Conservation (phyloP, 768 basidiomycete genomes). For the Suillus fuscotomentosus region DNA sequence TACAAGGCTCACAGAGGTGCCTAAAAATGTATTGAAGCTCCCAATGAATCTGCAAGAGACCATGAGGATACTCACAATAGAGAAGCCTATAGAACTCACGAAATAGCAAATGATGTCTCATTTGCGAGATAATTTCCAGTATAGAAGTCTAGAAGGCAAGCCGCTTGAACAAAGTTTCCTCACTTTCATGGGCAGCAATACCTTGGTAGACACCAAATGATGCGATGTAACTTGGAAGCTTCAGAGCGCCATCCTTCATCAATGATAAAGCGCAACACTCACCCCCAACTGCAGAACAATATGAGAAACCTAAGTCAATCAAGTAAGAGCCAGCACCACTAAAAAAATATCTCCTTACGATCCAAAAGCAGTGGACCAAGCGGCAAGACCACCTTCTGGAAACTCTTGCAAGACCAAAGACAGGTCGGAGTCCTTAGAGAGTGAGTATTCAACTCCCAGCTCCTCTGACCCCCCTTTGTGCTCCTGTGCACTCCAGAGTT, state of each 20-base stretch:
- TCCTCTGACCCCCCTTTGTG: too few relatives aligned
- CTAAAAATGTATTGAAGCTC: neutral
- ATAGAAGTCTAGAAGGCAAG: neutral
- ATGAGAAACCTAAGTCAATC: neutral
- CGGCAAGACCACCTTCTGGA: too few relatives aligned
- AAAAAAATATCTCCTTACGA: neutral
- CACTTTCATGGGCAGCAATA: neutral
- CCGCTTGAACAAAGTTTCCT: neutral
- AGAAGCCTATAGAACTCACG: neutral
- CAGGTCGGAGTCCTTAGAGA: too few relatives aligned
- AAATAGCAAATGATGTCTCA: neutral
- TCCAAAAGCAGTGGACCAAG: too few relatives aligned
- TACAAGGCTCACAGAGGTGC: neutral
- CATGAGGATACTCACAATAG: neutral
- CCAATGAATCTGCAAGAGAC: neutral
- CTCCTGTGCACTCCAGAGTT: too few relatives aligned
- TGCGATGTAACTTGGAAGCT: neutral
- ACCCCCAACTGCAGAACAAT: neutral
- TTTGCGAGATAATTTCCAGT: neutral
- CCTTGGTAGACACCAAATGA: neutral
- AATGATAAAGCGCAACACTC: neutral
- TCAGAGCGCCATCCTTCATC: neutral
- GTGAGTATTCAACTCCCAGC: too few relatives aligned
- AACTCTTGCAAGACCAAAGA: too few relatives aligned
- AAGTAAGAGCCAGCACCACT: neutral